Evolutionary conservation across 768 basidiomycete genomes (phyloP).

Genomic region (Suillus subaureus): DNA sequence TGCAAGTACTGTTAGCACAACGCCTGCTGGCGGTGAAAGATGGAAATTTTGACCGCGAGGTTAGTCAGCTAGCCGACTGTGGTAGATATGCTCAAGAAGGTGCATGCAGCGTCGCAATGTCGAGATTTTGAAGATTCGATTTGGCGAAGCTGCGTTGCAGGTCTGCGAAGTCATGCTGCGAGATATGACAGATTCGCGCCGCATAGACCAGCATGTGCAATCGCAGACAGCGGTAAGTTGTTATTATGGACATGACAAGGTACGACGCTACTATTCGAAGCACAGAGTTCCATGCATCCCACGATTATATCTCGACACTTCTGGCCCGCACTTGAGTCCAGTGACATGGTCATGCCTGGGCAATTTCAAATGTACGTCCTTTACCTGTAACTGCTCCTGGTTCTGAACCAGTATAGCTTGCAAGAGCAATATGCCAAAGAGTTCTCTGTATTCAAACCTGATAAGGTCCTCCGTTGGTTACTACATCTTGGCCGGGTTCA

Average conservation of each 20-base stretch:
- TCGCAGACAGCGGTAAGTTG: conserved; percentile 62
- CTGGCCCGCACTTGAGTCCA: conserved; percentile 86
- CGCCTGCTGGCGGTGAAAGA: conserved; percentile 79
- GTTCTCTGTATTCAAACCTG: conserved; percentile 85
- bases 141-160: conserved; percentile 90
- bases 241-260: not conserved
- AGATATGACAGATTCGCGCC: conserved; percentile 93
- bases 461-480: conserved; percentile 88
- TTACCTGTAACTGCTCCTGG: conserved; percentile 8
- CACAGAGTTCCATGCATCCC: conserved; percentile 76
- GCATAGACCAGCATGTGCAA: conserved; percentile 88
- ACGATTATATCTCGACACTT: conserved; percentile 93
- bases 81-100: conserved; percentile 11
- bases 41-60: conserved; percentile 75
- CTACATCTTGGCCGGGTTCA: conserved; percentile 86
- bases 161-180: conserved; percentile 98
- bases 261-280: conserved; percentile 1
- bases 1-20: conserved; percentile 90
- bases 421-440: conserved; percentile 77
- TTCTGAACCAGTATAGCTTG: conserved; percentile 44
- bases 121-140: conserved; percentile 93
- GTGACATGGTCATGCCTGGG: conserved; percentile 78
- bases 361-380: conserved; percentile 73
- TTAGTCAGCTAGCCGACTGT: conserved; percentile 21
- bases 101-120: conserved; percentile 77